A percentile compares a stretch with the other conserved stretches of the same genome.
These are phyloP conservation scores for Cephalotrichum gorgonifer DNA, from an alignment of 2,329 filamentous ascomycete genomes.

Conservation along the genomic window DNA sequence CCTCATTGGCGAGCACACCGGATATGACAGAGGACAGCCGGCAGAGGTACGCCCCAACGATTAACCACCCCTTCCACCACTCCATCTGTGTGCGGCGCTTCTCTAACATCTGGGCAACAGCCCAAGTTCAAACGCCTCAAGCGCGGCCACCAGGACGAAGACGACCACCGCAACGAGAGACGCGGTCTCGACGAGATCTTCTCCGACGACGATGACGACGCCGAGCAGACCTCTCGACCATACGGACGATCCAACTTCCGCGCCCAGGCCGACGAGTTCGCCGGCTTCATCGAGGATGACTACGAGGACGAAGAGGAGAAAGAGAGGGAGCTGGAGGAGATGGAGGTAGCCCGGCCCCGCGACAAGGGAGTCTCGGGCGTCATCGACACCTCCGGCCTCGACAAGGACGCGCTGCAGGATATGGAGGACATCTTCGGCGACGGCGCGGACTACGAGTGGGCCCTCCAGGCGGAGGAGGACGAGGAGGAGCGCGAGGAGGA, in stretches of 20 bases:
- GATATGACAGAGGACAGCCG: conserved; percentile 54
- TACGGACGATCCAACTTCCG: conserved; percentile 45
- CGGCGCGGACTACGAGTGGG: conserved; percentile 93
- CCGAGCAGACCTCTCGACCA: conserved; percentile 38
- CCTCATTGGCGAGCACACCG: conserved; percentile 70
- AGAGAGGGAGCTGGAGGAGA: conserved; percentile 68
- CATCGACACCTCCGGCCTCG: conserved; percentile 73
- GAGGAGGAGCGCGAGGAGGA: conserved; percentile 70
- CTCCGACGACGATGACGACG: conserved; percentile 80
- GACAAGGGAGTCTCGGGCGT: conserved; percentile 59
- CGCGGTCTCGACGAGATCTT: conserved; percentile 87
- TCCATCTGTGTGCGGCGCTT: not conserved
- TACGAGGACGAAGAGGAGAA: conserved; percentile 76
- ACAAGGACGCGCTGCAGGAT: conserved; percentile 87
- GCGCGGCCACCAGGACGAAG: conserved; percentile 72
- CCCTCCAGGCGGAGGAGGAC: conserved; percentile 77
- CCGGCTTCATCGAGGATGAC: conserved; percentile 94
- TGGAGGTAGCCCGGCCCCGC: conserved; percentile 75
- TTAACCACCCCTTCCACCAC: not conserved
- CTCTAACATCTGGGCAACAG: conserved; percentile 28
- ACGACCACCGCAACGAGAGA: conserved; percentile 50
- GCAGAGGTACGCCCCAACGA: conserved; percentile 48
- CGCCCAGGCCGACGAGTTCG: conserved; percentile 66
- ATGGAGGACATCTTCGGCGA: conserved; percentile 95
- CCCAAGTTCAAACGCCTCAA: conserved; percentile 95